Percentiles rank a stretch among this genome's conserved stretches.
phyloP scores from a whole-genome alignment of 2,329 filamentous ascomycete genomes.

The Pezicula neosporulosa region DNA sequence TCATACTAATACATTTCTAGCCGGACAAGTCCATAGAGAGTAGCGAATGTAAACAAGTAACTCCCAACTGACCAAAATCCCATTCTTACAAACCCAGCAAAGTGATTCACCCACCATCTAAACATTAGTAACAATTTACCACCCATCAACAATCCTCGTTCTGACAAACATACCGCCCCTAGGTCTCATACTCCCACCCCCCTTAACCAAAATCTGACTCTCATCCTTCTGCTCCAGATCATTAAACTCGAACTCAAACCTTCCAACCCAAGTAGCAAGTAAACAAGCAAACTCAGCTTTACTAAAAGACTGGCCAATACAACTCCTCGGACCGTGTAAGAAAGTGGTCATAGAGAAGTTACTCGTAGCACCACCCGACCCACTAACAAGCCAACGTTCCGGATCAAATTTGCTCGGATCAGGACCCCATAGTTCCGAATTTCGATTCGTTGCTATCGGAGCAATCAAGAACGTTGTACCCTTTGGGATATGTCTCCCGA shows the following conservation, averaged over 20 bases:
- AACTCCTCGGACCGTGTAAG: constrained; percentile 79
- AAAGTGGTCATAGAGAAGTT: constrained; percentile 83
- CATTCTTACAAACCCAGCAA: no score
- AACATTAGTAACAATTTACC: constrained; percentile 37
- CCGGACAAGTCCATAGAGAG: no score
- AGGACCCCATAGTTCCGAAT: constrained; percentile 67
- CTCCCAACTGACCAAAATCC: no score
- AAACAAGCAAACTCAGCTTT: constrained; percentile 82
- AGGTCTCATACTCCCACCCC: constrained; percentile 69
- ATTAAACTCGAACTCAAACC: constrained; percentile 61
- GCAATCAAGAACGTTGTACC: constrained; percentile 62
- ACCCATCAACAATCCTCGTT: constrained; percentile 63
- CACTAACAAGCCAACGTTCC: constrained; percentile 65
- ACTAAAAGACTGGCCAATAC: constrained; percentile 80
- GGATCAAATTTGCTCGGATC: constrained; percentile 76
- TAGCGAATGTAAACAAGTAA: no score
- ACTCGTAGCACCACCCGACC: constrained; percentile 61
- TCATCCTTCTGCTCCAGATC: constrained; percentile 63
- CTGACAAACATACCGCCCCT: constrained; percentile 68
- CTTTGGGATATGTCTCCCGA: constrained; percentile 60
- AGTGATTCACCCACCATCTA: no score
- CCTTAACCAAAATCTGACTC: constrained; percentile 62
- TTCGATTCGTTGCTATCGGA: constrained; percentile 65
- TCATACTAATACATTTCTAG: no score
- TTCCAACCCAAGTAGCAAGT: constrained; percentile 71